A percentile compares a stretch with the other conserved stretches of the same genome.
Conservation (phyloP, 352 stramenopile genomes). For the Pythium apleroticum region DNA sequence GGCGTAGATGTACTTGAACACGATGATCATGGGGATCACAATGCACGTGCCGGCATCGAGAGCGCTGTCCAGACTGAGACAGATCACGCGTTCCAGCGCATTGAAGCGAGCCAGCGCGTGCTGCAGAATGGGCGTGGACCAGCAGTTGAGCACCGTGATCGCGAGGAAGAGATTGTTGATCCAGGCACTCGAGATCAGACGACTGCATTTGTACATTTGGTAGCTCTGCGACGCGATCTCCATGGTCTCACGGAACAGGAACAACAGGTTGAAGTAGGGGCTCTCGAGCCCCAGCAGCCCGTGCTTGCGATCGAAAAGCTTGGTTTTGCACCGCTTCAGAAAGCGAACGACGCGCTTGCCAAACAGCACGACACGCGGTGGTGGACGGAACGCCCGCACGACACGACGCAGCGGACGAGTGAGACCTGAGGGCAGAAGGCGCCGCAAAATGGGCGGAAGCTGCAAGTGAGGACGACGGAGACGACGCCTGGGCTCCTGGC, state of each 20-base stretch:
- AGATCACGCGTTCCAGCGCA: slow-evolving; percentile 25
- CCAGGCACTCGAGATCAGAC: slow-evolving; percentile 22
- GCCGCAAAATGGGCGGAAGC: background rate
- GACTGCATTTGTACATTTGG: slow-evolving; percentile 29
- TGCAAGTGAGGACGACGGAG: background rate
- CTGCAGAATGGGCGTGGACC: slow-evolving; percentile 26
- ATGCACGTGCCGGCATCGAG: slow-evolving; percentile 23
- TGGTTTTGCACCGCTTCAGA: slow-evolving; percentile 14
- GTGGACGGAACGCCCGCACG: background rate
- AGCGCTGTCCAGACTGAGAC: slow-evolving; percentile 20
- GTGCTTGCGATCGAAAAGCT: slow-evolving; percentile 24
- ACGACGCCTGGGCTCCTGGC: background rate
- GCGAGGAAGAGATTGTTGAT: slow-evolving; percentile 28
- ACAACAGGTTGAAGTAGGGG: slow-evolving; percentile 25
- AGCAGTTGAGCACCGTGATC: slow-evolving; percentile 29
- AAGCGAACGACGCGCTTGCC: slow-evolving; percentile 4
- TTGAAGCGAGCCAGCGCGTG: slow-evolving; percentile 22
- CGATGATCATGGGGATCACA: slow-evolving; percentile 22
- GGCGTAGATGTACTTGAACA: slow-evolving; percentile 24
- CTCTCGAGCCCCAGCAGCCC: slow-evolving; percentile 26
- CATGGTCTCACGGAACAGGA: slow-evolving; percentile 22
- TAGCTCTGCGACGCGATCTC: slow-evolving; percentile 29
- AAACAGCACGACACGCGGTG: background rate
- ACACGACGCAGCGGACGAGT: background rate
- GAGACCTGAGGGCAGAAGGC: background rate